phyloP scores from a whole-genome alignment of 2,329 filamentous ascomycete species.

The Venturia oleaginea region DNA sequence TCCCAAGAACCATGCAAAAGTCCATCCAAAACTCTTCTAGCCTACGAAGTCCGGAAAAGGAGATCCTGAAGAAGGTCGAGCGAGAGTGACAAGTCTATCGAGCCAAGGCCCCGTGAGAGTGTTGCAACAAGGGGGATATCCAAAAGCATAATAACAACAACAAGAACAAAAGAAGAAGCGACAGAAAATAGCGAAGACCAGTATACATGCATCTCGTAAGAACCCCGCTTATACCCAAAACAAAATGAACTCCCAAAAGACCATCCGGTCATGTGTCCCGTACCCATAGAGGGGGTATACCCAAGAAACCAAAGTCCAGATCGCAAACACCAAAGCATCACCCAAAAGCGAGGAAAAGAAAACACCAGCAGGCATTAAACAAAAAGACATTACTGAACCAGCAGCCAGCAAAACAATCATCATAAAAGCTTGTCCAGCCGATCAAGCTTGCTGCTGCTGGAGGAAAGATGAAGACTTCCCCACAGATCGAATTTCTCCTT shows the following conservation, averaged over 20 bases:
- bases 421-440: background rate
- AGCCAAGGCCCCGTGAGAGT: background rate
- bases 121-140: background rate
- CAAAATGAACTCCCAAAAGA: background rate
- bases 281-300: background rate
- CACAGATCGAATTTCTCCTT: constrained; percentile 15
- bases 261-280: background rate
- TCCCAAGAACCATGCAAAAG: background rate
- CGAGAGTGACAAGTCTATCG: background rate
- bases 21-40: background rate
- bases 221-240: background rate
- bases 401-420: background rate
- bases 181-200: background rate
- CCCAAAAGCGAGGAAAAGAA: background rate
- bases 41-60: background rate
- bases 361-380: background rate
- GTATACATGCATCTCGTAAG: constrained; percentile 2
- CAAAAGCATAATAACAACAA: background rate
- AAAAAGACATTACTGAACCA: background rate
- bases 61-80: background rate
- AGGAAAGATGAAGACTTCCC: constrained; percentile 8
- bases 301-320: background rate
- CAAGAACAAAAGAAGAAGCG: background rate
- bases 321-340: background rate
- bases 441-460: constrained; percentile 2